Percentiles rank a stretch among this genome's conserved stretches.
Conservation (phyloP, 2,329 filamentous ascomycete genomes). For the Diaporthe citriasiana region DNA sequence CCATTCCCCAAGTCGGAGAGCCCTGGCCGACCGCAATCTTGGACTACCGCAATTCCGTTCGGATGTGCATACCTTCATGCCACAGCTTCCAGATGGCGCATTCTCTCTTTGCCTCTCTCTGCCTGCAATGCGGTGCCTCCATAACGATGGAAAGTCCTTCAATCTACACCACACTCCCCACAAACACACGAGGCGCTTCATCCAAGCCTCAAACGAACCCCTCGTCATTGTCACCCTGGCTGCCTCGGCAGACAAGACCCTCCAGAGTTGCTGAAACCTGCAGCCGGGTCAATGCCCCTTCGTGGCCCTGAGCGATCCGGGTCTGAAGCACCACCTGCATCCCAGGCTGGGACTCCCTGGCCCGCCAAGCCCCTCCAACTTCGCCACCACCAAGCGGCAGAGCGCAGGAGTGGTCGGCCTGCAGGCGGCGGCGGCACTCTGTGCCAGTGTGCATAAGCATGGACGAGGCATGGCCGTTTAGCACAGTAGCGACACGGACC, state of each 20-base stretch:
- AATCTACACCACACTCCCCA: slow-evolving; percentile 19
- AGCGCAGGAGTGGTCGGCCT: slow-evolving; percentile 35
- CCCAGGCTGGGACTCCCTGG: slow-evolving; percentile 36
- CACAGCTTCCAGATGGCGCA: slow-evolving; percentile 1
- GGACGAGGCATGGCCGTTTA: slow-evolving; percentile 30
- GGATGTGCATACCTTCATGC: slow-evolving; percentile 4
- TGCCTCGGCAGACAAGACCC: slow-evolving; percentile 14
- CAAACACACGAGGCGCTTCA: slow-evolving; percentile 34
- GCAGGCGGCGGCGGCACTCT: slow-evolving; percentile 29
- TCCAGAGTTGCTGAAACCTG: slow-evolving; percentile 40
- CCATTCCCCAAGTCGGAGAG: background rate
- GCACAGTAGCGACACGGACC: slow-evolving; percentile 33
- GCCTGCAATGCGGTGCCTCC: background rate
- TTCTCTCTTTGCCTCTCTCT: slow-evolving; percentile 1
- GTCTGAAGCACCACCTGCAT: slow-evolving; percentile 39
- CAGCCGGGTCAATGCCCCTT: slow-evolving; percentile 38
- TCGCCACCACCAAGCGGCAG: slow-evolving; percentile 40
- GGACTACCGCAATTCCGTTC: background rate
- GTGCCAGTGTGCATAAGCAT: slow-evolving; percentile 34
- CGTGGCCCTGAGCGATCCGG: slow-evolving; percentile 16
- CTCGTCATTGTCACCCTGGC: slow-evolving; percentile 7
- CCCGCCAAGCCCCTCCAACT: slow-evolving; percentile 36
- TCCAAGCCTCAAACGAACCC: slow-evolving; percentile 32
- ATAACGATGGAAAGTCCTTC: background rate
- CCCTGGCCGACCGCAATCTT: slow-evolving; percentile 6